A percentile compares a stretch with the other conserved stretches of the same genome.
These are phyloP conservation scores for Carnegiea gigantea DNA, from an alignment of 179 eudicot species.

Conservation along the genomic window DNA sequence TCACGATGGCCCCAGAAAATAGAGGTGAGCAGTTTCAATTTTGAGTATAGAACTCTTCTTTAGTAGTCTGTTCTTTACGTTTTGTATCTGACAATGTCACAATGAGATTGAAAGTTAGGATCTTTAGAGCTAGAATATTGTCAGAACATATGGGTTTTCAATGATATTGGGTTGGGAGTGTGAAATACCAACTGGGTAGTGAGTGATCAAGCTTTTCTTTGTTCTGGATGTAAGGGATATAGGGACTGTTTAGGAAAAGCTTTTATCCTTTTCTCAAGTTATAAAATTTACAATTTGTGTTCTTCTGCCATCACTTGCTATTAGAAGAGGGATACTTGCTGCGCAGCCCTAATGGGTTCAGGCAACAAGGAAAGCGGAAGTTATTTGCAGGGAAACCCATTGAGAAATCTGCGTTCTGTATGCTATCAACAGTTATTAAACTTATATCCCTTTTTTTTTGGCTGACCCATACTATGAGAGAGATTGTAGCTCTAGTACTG, in stretches of 20 bases:
- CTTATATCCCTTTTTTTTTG: too few species aligned
- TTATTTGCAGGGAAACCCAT: neutral
- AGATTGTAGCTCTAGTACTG: neutral
- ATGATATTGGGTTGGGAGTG: slow-evolving; percentile 16
- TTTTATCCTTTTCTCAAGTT: neutral
- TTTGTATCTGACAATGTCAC: slow-evolving; percentile 12
- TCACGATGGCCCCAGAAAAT: slow-evolving; percentile 54
- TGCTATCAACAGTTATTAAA: too few species aligned
- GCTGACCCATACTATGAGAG: neutral
- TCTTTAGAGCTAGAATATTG: slow-evolving; percentile 9
- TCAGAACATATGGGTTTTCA: slow-evolving; percentile 14
- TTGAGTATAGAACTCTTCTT: neutral
- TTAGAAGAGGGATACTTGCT: neutral
- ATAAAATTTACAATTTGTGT: neutral
- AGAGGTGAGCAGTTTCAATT: slow-evolving; percentile 35
- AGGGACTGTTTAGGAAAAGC: neutral
- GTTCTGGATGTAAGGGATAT: neutral
- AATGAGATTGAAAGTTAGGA: slow-evolving; percentile 14
- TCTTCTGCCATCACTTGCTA: too few species aligned
- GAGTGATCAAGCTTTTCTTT: slow-evolving; percentile 15
- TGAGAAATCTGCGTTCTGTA: neutral
- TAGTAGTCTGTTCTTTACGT: slow-evolving; percentile 2
- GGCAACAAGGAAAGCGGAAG: slow-evolving; percentile 2
- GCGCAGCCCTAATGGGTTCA: slow-evolving; percentile 3
- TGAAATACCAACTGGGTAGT: slow-evolving; percentile 14